A percentile compares a stretch with the other conserved stretches of the same genome.
Evolutionary conservation across 2,329 filamentous ascomycete genomes (phyloP).

Genomic region (Ciborinia camelliae): DNA sequence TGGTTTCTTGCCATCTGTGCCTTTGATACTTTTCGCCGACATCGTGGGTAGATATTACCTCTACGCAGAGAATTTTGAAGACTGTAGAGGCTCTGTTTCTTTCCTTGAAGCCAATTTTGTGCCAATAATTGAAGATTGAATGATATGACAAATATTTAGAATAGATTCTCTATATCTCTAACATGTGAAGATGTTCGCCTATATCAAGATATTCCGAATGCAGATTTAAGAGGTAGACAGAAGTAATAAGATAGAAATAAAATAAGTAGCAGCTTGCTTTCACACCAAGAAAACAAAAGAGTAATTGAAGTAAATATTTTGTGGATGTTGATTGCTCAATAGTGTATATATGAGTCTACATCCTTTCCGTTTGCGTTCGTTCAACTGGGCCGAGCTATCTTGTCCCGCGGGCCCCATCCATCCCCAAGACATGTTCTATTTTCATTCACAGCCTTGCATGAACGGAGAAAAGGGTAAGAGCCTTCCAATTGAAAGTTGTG

Average conservation of each 20-base stretch:
- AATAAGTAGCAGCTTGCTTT: background rate
- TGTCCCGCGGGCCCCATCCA: slow-evolving; percentile 16
- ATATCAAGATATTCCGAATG: background rate
- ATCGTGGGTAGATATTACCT: slow-evolving; percentile 39
- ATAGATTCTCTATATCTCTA: background rate
- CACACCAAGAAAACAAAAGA: background rate
- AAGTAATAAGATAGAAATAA: background rate
- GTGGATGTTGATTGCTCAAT: background rate
- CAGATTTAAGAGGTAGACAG: background rate
- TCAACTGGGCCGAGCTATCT: slow-evolving; percentile 13
- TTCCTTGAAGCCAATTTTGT: background rate
- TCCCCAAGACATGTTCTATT: background rate
- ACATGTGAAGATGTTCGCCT: slow-evolving; percentile 8
- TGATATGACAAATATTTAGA: background rate
- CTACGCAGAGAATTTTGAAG: background rate
- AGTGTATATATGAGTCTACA: slow-evolving; percentile 14
- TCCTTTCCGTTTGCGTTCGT: slow-evolving; percentile 8
- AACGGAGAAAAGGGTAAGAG: background rate
- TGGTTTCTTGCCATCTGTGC: slow-evolving; percentile 64
- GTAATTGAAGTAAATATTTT: background rate
- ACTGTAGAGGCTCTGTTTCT: background rate
- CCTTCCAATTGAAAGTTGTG: slow-evolving; percentile 10
- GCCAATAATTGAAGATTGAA: background rate
- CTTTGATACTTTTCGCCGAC: slow-evolving; percentile 57
- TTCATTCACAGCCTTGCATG: slow-evolving; percentile 15